A percentile compares a stretch with the other conserved stretches of the same genome.
These are phyloP conservation scores for Fusarium pseudograminearum DNA, from an alignment of 2,329 filamentous ascomycete species.

Conservation along the genomic window DNA sequence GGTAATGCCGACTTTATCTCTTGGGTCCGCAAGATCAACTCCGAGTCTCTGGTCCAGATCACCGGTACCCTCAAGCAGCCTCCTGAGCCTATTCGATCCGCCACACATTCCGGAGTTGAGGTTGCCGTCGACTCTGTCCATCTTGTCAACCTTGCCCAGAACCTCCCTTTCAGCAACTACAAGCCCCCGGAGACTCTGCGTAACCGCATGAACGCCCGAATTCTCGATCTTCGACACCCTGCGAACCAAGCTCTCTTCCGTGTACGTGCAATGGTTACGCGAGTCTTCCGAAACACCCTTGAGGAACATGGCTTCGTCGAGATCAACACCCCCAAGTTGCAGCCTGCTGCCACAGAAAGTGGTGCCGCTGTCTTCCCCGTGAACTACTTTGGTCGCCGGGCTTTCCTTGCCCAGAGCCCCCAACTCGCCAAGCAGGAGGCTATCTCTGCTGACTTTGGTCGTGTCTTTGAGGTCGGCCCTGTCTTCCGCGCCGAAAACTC, in stretches of 20 bases:
- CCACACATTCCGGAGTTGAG: conserved; percentile 81
- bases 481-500: conserved; percentile 96
- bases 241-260: conserved; percentile 90
- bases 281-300: conserved; percentile 81
- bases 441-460: conserved; percentile 88
- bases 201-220: conserved; percentile 80
- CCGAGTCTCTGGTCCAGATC: conserved; percentile 83
- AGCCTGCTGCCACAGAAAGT: conserved; percentile 90
- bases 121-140: conserved; percentile 72
- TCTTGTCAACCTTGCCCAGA: conserved; percentile 63
- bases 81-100: conserved; percentile 79
- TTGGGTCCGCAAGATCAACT: conserved; percentile 85
- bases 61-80: conserved; percentile 79
- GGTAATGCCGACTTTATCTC: conserved; percentile 78
- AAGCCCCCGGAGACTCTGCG: conserved; percentile 74
- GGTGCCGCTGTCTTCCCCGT: conserved; percentile 92
- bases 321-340: conserved; percentile 93
- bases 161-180: conserved; percentile 65
- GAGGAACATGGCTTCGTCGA: conserved; percentile 86
- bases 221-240: conserved; percentile 87
- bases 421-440: conserved; percentile 94
- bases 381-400: conserved; percentile 88
- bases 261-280: conserved; percentile 83
- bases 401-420: conserved; percentile 91
- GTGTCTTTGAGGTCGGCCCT: conserved; percentile 78